Evolutionary conservation across 192 early-diverging fungal species (phyloP).

Genomic region (Backusella tuberculispora): DNA sequence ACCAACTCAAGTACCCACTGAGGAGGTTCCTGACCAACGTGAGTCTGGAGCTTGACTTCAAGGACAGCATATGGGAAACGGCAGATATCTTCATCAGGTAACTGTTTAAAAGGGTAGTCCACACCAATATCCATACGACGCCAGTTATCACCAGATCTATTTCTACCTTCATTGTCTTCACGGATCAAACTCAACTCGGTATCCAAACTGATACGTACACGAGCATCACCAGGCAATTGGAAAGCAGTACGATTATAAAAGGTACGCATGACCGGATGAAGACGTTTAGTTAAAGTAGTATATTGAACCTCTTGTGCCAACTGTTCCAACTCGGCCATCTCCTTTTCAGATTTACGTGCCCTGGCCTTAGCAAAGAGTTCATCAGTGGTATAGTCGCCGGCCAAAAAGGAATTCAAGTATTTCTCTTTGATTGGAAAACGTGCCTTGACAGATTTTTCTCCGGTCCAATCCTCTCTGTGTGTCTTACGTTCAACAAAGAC

Average conservation of each 20-base stretch:
- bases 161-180: conserved; percentile 82
- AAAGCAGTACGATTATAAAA: conserved; percentile 99
- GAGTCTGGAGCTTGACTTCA: conserved; percentile 97
- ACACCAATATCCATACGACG: conserved; percentile 91
- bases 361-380: conserved; percentile 81
- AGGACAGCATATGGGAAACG: conserved; percentile 97
- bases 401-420: conserved; percentile 87
- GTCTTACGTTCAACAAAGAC: conserved; percentile 99
- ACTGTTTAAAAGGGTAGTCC: conserved; percentile 89
- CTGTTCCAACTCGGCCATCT: conserved; percentile 73
- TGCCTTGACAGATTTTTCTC: conserved; percentile 91
- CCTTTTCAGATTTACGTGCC: conserved; percentile 81
- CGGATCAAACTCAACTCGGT: conserved; percentile 96
- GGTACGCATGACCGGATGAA: conserved; percentile 87
- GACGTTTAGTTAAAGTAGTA: conserved; percentile 69
- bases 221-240: conserved; percentile 97
- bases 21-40: conserved; percentile 87
- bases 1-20: conserved; percentile 93
- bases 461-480: conserved; percentile 97
- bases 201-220: conserved; percentile 97
- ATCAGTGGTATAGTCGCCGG: conserved; percentile 80
- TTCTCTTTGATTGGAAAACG: conserved; percentile 98
- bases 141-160: conserved; percentile 90
- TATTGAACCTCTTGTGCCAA: conserved; percentile 80
- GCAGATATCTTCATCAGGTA: conserved; percentile 82